These are phyloP conservation scores for Pseudogymnoascus sp. DNA, from an alignment of 2,329 filamentous ascomycete species.

Conservation along the genomic window DNA sequence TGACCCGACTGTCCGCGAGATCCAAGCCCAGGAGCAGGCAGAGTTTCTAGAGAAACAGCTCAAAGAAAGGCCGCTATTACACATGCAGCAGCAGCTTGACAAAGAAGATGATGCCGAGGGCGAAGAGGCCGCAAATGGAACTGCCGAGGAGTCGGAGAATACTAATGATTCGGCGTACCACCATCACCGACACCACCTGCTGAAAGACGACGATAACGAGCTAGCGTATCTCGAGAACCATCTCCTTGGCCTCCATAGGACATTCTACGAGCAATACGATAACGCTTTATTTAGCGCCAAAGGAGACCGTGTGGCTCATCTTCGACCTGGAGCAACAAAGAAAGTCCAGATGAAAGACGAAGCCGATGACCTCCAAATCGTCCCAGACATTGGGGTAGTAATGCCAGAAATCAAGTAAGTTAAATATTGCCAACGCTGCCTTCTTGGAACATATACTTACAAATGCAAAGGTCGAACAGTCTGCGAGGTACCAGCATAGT, in stretches of 20 bases:
- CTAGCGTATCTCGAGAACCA: slow-evolving; percentile 68
- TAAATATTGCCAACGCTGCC: not conserved
- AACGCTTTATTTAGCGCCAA: slow-evolving; percentile 32
- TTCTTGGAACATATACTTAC: slow-evolving; percentile 16
- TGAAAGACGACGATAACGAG: slow-evolving; percentile 83
- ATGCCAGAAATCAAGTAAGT: slow-evolving; percentile 67
- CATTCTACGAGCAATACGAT: slow-evolving; percentile 81
- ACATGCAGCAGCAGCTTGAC: slow-evolving; percentile 86
- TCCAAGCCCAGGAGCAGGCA: slow-evolving; percentile 78
- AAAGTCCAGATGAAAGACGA: slow-evolving; percentile 37
- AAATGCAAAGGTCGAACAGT: slow-evolving; percentile 42
- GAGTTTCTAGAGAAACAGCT: slow-evolving; percentile 82
- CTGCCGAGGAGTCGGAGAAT: slow-evolving; percentile 29
- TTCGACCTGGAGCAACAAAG: slow-evolving; percentile 31
- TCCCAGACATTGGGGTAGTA: slow-evolving; percentile 81
- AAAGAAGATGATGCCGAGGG: slow-evolving; percentile 62
- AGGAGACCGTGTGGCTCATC: slow-evolving; percentile 33
- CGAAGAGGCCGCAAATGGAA: slow-evolving; percentile 28
- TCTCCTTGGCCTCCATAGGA: slow-evolving; percentile 64
- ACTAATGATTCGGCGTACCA: slow-evolving; percentile 28
- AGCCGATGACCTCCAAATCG: slow-evolving; percentile 42
- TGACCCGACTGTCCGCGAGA: slow-evolving; percentile 58
- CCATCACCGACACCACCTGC: slow-evolving; percentile 57
- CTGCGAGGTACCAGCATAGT: slow-evolving; percentile 71
- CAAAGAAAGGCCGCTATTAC: slow-evolving; percentile 78